Evolutionary conservation across 1,139 yeast genomes (phyloP), one percentile per base, ranked within the genome.

Genomic region (Ogataea hybrid): DNA sequence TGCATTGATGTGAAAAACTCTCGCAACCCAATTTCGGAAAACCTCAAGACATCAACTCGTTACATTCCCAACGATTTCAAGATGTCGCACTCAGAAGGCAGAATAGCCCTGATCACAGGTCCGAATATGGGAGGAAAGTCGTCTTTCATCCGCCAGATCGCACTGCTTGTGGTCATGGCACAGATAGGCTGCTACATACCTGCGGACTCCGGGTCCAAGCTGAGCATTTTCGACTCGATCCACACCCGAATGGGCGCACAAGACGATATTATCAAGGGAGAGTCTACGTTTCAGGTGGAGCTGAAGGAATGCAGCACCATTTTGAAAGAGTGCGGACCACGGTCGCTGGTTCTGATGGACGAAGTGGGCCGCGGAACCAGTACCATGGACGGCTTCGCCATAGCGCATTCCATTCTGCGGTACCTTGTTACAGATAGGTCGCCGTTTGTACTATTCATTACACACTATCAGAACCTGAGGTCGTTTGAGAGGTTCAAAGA

Each of bases 301-400:
- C 73, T 84, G 70, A 65, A 69, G 38, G 92, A 85, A 53, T 79
- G 87, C 52, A 68, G 75, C 34, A 70, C 71, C 31, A 83, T 84
- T 17, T 61, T 84, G 45, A 60, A 67, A 8, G 57, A 61, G 11
- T 65, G 62, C 42, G 73, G 80, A 2, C 53, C 63, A 4, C 67
- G 70, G 32, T 80, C 87, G 1, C 64, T 85, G 41, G 77, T 84
- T 2, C 65, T 80, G 2, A 62, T 80, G 29, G 86, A 80, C 53
- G 86, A 80, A 49, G 71, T 80, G 28, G 95, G 95, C 4, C 65
- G 92, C 39, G 94, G 88, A 5, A 92, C 98, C 0, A 84, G 96
- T 0, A 89, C 97, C 0, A 70, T 71, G 44, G 98, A 92, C 64
- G 98, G 98, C 0, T 83, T 84, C 28, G 80, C 95, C 0, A 80